Evolutionary conservation across 352 stramenopile genomes (phyloP), one percentile per base, ranked within the genome.

Genomic region (Phytophthora vignae): DNA sequence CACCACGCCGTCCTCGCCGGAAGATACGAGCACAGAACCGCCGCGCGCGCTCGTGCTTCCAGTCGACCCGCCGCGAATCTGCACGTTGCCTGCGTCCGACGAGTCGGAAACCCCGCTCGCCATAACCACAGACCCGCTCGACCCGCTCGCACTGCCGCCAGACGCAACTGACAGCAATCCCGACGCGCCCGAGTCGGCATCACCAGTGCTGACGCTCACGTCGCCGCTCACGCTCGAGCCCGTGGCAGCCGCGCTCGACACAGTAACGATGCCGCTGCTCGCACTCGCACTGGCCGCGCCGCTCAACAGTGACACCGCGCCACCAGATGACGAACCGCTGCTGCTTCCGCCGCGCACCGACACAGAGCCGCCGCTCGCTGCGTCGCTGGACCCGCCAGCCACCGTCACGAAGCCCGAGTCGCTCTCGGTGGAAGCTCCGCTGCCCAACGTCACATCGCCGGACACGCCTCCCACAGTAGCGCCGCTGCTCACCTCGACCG

Each of bases 211-310:
- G n/a, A 73, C 46, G 27, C 64, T 38, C 25, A 77, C 66, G 22
- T 62, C 60, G 33, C 70, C 70, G 49, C 64, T 69, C 29, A 54
- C 70, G 59, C 70, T 76, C 22, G 60, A 65, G 27, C 77, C 21
- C 17, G 57, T 67, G 42, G 1, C 70, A 70, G 14, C 74, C 60
- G 27, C 29, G 27, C 53, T 50, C 60, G 22, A 36, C 60, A 25
- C 22, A 1, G 22, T 25, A 25, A 25, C 22, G 22, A 25, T 25
- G 22, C 22, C 22, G 22, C 22, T 25, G 22, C 22, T 25, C 22
- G 22, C 22, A 25, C 22, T 40, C 27, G 50, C 38, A 25, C 22
- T 25, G 22, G 22, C 22, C 22, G 22, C 22, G 22, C 22, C 22
- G 22, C 22, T 25, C 22, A 25, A 25, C 22, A 25, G 22, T 25